Evolutionary conservation across 2,329 filamentous ascomycete species (phyloP).

Genomic region (Venturia effusa): DNA sequence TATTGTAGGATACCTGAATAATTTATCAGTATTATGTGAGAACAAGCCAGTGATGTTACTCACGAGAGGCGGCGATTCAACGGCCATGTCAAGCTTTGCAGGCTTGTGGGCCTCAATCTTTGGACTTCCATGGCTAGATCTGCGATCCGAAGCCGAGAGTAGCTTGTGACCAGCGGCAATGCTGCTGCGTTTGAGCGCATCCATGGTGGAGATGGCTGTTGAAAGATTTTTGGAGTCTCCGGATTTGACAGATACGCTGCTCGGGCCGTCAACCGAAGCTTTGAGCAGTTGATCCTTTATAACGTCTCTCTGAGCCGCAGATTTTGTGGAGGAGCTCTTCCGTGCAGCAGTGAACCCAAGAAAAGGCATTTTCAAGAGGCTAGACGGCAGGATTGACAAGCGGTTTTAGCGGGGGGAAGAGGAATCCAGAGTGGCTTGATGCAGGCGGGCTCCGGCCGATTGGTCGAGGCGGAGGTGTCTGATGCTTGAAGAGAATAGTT

Average conservation of each 20-base stretch:
- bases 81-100: conserved; percentile 47
- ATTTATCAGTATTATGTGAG: neutral
- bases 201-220: neutral
- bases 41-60: neutral
- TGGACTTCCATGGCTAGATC: neutral
- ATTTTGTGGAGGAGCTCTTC: neutral
- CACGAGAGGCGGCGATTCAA: conserved; percentile 80
- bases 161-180: conserved; percentile 6
- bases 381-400: too few species aligned
- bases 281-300: neutral
- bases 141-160: neutral
- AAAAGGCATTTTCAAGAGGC: conserved; percentile 2
- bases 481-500: neutral
- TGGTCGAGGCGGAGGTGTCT: neutral
- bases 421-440: neutral
- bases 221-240: neutral
- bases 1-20: conserved; percentile 54
- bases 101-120: conserved; percentile 14
- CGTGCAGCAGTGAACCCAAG: conserved; percentile 4
- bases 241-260: conserved; percentile 1
- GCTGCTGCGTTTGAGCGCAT: conserved; percentile 8
- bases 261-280: neutral
- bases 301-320: neutral
- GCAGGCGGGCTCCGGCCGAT: neutral
- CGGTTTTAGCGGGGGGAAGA: neutral